Evolutionary conservation across 371 early-diverging fungal genomes (phyloP).

Genomic region (Umbelopsis sp.): DNA sequence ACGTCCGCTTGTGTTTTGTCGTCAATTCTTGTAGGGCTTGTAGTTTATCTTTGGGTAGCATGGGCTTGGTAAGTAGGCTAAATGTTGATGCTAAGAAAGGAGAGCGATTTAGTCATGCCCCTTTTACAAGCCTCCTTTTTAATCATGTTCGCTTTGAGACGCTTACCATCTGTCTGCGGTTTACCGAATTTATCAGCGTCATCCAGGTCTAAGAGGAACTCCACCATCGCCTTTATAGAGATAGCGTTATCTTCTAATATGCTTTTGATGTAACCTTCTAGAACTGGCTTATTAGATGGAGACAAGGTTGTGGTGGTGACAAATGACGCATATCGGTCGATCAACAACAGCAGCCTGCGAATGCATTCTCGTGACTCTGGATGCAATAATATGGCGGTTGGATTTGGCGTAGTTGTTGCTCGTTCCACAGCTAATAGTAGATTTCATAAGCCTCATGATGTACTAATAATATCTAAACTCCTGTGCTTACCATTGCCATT

Average conservation of each 20-base stretch:
- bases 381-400: constrained; percentile 1
- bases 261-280: constrained; percentile 5
- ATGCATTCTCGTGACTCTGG: constrained; percentile 12
- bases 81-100: not conserved
- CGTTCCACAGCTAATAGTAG: not conserved
- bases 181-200: not conserved
- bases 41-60: constrained; percentile 3
- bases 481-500: not conserved
- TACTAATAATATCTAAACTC: not conserved
- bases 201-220: not conserved
- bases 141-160: not conserved
- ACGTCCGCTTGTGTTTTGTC: not conserved
- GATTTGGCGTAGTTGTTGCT: not conserved
- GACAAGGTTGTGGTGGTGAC: not conserved
- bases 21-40: constrained; percentile 9
- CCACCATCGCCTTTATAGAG: constrained; percentile 3
- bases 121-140: not conserved
- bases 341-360: not conserved
- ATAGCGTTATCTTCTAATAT: constrained; percentile 2
- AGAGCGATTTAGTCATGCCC: not conserved
- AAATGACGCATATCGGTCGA: constrained; percentile 4
- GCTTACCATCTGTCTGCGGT: not conserved
- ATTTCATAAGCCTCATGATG: not conserved
- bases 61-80: constrained; percentile 1
- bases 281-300: not conserved